Evolutionary conservation across 495 filamentous ascomycete genomes (phyloP), one percentile per base, ranked within the genome.

Genomic region (Lepraria neglecta): DNA sequence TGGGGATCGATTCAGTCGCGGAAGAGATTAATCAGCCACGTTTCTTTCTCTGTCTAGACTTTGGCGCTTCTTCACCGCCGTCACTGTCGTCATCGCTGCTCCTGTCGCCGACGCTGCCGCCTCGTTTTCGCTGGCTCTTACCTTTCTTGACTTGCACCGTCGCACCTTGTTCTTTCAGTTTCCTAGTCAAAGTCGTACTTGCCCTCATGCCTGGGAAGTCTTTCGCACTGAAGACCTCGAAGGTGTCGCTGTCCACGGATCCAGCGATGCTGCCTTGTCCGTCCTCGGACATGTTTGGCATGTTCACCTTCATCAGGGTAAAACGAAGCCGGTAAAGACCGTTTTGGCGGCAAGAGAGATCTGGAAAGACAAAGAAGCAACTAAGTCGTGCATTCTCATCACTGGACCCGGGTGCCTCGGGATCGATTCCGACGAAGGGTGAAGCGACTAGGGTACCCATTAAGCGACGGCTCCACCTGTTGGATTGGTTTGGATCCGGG

Each of bases 301-400:
- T 84, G 60, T 88, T 82, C 14, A 92, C 76, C 38, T 91, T 84
- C 77, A 96, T 90, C 33, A 98, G 80, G n/a, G 86, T 84, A 69
- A 97, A 97, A 50, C 87, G 83, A 24, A 98, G 76, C 11, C 87
- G 81, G 70, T 94, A 97, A 10, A 78, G 74, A 0, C 94, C 94
- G 12, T 90, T 88, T 1, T 89, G 91, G 19, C 94, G 85, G 65
- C 95, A 92, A 9, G 90, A 95, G 6, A 98, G 82, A 70, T 98
- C 94, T 0, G 91, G 88, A 69, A 98, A 98, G 64, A 90, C 90
- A 74, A 96, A 98, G 76, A 97, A 98, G 70, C 85, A 88, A 6
- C 87, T 87, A 54, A 69, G 88, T 83, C 56, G 83, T 69, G 56
- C 81, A 79, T 58, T 82, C 24, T 65, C 30, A 38, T 57, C 54